Evolutionary conservation across 2,329 filamentous ascomycete genomes (phyloP).

Genomic region (Trichoderma brevicompactum): DNA sequence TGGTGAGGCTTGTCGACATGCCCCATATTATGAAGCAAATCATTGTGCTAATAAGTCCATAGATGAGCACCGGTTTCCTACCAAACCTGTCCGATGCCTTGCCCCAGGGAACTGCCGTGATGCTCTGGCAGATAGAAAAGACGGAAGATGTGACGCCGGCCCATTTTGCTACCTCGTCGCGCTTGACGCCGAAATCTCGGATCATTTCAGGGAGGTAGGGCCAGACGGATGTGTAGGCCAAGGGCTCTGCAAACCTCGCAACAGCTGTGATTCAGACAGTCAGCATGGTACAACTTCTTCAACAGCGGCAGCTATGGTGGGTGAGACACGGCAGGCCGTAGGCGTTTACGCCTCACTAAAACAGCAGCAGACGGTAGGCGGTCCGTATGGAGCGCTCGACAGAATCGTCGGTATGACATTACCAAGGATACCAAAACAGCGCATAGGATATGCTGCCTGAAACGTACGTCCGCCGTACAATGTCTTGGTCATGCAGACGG

Average conservation of each 20-base stretch:
- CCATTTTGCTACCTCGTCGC: slow-evolving; percentile 77
- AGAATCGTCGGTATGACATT: background rate
- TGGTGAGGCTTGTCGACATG: slow-evolving; percentile 74
- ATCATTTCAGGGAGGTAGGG: slow-evolving; percentile 82
- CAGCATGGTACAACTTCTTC: slow-evolving; percentile 15
- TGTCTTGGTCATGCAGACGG: background rate
- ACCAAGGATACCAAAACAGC: background rate
- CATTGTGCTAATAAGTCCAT: slow-evolving; percentile 79
- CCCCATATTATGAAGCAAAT: slow-evolving; percentile 80
- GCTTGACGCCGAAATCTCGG: slow-evolving; percentile 71
- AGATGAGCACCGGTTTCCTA: slow-evolving; percentile 79
- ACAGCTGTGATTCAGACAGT: slow-evolving; percentile 57
- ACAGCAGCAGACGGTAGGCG: background rate
- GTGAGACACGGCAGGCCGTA: background rate
- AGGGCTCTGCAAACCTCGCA: slow-evolving; percentile 77
- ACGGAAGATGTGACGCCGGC: slow-evolving; percentile 74
- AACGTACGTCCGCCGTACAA: background rate
- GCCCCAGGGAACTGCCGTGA: slow-evolving; percentile 76
- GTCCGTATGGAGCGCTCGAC: background rate
- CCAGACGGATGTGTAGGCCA: slow-evolving; percentile 72
- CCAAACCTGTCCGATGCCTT: slow-evolving; percentile 77
- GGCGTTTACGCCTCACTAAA: slow-evolving; percentile 20
- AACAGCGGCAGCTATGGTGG: background rate
- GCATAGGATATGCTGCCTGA: background rate
- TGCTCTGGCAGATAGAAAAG: slow-evolving; percentile 73